Evolutionary conservation across 768 basidiomycete genomes (phyloP), one percentile per base, ranked within the genome.

Genomic region (Pholiota molesta): DNA sequence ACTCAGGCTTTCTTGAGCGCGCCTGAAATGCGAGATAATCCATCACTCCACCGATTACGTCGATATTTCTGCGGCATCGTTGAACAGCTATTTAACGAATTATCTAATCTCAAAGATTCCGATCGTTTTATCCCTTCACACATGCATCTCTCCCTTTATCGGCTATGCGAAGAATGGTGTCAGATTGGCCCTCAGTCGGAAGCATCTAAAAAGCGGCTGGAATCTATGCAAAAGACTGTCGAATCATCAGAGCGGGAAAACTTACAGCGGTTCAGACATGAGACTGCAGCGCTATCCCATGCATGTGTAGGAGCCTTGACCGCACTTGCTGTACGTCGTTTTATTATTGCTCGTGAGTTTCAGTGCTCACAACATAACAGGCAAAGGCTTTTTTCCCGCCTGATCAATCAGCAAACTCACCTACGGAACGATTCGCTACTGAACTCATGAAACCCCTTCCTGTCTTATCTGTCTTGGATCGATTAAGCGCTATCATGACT

Each of bases 91-190:
- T 94, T 95, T 62, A 90, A 94, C 65, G 90, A 85, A 14, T 75
- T 92, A 31, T 83, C 87, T 2, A 81, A 80, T 35, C 78, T 94
- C 29, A 87, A 88, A 54, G 88, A 91, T 61, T 86, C 87, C 0
- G 93, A 95, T 55, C 81, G 88, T 5, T 92, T 93, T 70, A 85
- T 92, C 55, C 87, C 91, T 1, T 78, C 83, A 5, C 85, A 91
- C 60, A 88, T 88, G 78, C 87, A 94, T 69, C 81, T 95, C 7
- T 83, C 89, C 2, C 75, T 97, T 33, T 97, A 92, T 74, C 86
- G 89, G 35, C 78, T 94, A 40, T 95, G 94, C 66, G 94, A 96
- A 73, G 94, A 95, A 68, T 97, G 95, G 95, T 97, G 95, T 73
- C 88, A 93, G 68, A 79, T 91, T 51, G 95, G 93, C 5, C 83